A percentile compares a stretch with the other conserved stretches of the same genome.
phyloP scores from a whole-genome alignment of 2,329 filamentous ascomycete species.

The Colletotrichum graminicola region DNA sequence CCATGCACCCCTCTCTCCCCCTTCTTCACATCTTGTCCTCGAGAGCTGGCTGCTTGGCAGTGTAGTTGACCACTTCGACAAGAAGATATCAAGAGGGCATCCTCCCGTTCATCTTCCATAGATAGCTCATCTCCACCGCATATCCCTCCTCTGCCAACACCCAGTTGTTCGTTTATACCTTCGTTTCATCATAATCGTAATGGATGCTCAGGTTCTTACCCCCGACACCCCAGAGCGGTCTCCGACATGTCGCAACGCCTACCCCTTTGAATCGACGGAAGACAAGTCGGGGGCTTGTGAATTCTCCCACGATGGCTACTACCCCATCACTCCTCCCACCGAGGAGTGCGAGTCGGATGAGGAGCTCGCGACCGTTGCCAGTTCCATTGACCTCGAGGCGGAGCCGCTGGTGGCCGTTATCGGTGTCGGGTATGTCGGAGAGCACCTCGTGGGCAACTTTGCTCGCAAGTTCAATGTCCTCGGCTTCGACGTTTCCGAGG shows the following conservation, averaged over 20 bases:
- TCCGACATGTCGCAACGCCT: conserved; percentile 29
- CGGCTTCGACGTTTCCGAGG: conserved; percentile 62
- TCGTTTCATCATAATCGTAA: conserved; percentile 11
- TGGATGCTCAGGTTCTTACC: conserved; percentile 35
- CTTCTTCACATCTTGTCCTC: conserved; percentile 14
- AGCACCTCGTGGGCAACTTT: conserved; percentile 61
- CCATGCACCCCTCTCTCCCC: conserved; percentile 25
- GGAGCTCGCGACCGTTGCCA: conserved; percentile 36
- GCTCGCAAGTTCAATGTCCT: conserved; percentile 56
- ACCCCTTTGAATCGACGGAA: conserved; percentile 27
- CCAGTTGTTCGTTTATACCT: conserved; percentile 25
- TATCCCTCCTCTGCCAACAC: neutral
- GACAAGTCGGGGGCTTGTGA: conserved; percentile 32
- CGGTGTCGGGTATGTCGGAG: conserved; percentile 66
- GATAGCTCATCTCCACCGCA: neutral
- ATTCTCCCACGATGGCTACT: conserved; percentile 32
- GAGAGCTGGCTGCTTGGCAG: conserved; percentile 23
- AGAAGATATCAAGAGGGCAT: conserved; percentile 33
- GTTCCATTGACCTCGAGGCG: conserved; percentile 40
- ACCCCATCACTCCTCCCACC: conserved; percentile 42
- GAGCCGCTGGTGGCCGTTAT: conserved; percentile 61
- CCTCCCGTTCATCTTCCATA: conserved; percentile 10
- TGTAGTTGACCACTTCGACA: conserved; percentile 29
- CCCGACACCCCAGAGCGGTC: conserved; percentile 38
- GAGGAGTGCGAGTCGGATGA: conserved; percentile 43